A percentile compares a stretch with the other conserved stretches of the same genome.
phyloP scores from a whole-genome alignment of 2,329 filamentous ascomycete genomes.

The Neophaeococcomyces aloes region DNA sequence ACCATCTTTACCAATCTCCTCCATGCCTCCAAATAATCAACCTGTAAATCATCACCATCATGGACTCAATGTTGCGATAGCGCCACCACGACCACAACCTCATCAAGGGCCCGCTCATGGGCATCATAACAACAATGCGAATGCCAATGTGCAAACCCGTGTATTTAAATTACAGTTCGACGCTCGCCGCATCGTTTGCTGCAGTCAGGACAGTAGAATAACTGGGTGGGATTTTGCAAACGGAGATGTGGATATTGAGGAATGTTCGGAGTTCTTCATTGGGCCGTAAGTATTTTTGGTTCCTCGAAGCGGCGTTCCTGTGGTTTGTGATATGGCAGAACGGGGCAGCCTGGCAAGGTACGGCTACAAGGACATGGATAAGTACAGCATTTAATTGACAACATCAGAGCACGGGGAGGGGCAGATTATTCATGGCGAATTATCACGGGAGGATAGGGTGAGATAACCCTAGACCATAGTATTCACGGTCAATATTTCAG shows the following conservation, averaged over 20 bases:
- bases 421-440: too few species aligned
- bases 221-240: constrained; percentile 98
- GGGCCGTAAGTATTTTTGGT: constrained; percentile 26
- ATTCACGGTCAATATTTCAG: too few species aligned
- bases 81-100: constrained; percentile 14
- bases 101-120: constrained; percentile 15
- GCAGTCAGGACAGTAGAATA: constrained; percentile 80
- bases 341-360: too few species aligned
- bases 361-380: too few species aligned
- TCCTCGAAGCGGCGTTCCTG: too few species aligned
- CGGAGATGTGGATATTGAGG: constrained; percentile 66
- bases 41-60: too few species aligned
- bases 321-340: too few species aligned
- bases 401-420: too few species aligned
- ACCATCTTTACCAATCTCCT: neutral
- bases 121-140: constrained; percentile 21
- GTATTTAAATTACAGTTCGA: constrained; percentile 98
- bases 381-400: too few species aligned
- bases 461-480: too few species aligned
- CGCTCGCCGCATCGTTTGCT: constrained; percentile 83
- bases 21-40: too few species aligned
- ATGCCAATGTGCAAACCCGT: constrained; percentile 35
- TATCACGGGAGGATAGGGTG: too few species aligned
- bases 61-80: constrained; percentile 15
- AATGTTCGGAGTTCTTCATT: constrained; percentile 74